Evolutionary conservation across 1,284 basidiomycete species (phyloP), one percentile per base, ranked within the genome.

Genomic region (Coniferiporia sulphurascens): DNA sequence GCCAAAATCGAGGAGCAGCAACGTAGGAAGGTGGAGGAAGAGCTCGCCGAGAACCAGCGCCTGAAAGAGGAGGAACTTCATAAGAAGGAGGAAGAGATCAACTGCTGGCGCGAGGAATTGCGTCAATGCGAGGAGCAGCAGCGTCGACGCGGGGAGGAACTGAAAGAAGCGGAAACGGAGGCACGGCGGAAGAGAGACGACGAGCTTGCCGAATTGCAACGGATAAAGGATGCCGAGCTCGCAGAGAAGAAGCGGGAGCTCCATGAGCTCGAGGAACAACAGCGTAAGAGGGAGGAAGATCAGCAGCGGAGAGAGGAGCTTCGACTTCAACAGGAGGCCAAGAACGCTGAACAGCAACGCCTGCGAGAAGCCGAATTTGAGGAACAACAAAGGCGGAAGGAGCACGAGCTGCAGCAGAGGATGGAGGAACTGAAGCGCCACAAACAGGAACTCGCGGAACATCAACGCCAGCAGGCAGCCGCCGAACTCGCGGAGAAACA

Each of bases 51-150:
- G 19, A 51, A 55, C 35, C 51, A 54, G 27, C 49, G 56, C 9
- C 41, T 35, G 48, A 55, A 55, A 21, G 55, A 56, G 45, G 48
- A 58, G 7, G 32, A 50, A n/a, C 21, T 53, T 10, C 49, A 51
- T 19, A 32, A 59, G 22, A 3, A 38, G 35, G 60, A 62, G 48
- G 49, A 58, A 22, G 45, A 45, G 10, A 15, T 58, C n/a, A 52
- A 58, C 51, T 45, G 52, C 12, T 22, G 50, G 53, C 41, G 36
- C n/a, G 46, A 51, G 55, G 35, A 49, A 10, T 15, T 62, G n/a
- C 32, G 32, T 10, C 56, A 49, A 15, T 45, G 48, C 9, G 56
- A 62, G 52, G 56, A 58, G 36, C n/a, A n/a, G n/a, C n/a, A n/a
- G n/a, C n/a, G n/a, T n/a, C n/a, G n/a, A n/a, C n/a, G n/a, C n/a